Percentiles rank a stretch among this genome's conserved stretches.
phyloP scores from a whole-genome alignment of 768 basidiomycete species.

The Nidularia sp. region DNA sequence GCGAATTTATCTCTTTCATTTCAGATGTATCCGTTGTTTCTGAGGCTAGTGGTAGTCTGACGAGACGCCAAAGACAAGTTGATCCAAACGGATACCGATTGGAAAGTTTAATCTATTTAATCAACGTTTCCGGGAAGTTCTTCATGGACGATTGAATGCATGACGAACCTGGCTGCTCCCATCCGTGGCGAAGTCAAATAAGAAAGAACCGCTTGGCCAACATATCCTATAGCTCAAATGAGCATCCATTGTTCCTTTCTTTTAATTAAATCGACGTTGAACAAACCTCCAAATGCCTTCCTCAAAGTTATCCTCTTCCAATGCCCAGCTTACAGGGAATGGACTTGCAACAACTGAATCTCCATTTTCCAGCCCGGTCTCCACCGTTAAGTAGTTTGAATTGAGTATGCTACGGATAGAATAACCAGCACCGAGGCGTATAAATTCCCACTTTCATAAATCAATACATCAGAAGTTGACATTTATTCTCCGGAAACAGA shows the following conservation, averaged over 20 bases:
- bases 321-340: constrained; percentile 26
- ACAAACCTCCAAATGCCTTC: constrained; percentile 15
- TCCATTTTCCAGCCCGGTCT: constrained; percentile 13
- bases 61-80: constrained; percentile 15
- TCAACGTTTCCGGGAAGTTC: not conserved
- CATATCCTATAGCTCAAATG: constrained; percentile 11
- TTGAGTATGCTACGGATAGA: constrained; percentile 19
- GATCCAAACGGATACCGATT: constrained; percentile 9
- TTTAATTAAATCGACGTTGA: not conserved
- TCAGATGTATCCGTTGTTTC: not conserved
- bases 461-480: not conserved
- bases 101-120: constrained; percentile 13
- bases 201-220: constrained; percentile 17
- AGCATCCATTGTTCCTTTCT: not conserved
- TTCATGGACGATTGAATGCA: not conserved
- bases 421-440: constrained; percentile 23
- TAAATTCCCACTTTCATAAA: constrained; percentile 20
- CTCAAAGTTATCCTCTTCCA: constrained; percentile 15
- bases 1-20: not conserved
- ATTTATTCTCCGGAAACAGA: not conserved
- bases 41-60: constrained; percentile 1
- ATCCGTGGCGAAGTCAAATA: constrained; percentile 12
- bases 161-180: constrained; percentile 7
- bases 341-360: constrained; percentile 14
- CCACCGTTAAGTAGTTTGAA: constrained; percentile 20